phyloP scores from a whole-genome alignment of 2,329 filamentous ascomycete species.

The Aotearoamyces nothofagi region DNA sequence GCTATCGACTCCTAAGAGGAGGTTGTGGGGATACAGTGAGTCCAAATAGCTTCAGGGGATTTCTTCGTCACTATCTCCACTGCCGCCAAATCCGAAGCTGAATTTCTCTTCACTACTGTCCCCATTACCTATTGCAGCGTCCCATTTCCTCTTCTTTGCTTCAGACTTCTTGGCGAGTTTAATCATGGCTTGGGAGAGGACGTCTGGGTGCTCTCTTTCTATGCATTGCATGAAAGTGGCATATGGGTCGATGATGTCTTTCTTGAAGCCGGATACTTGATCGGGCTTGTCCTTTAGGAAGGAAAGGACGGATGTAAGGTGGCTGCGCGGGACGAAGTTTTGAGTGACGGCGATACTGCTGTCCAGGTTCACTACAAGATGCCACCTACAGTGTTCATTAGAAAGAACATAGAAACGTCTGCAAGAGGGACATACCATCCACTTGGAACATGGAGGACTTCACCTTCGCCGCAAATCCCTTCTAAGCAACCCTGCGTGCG shows the following conservation, averaged over 20 bases:
- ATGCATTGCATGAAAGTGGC: constrained; percentile 60
- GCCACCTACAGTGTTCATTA: too few relatives aligned
- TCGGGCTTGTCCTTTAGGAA: constrained; percentile 73
- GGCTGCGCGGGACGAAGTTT: constrained; percentile 71
- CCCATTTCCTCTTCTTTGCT: constrained; percentile 74
- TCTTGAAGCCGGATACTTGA: constrained; percentile 75
- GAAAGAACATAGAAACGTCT: too few relatives aligned
- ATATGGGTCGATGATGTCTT: constrained; percentile 57
- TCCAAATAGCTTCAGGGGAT: constrained; percentile 13
- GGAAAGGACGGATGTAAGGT: constrained; percentile 58
- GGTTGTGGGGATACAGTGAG: too few relatives aligned
- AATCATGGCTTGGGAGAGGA: constrained; percentile 49
- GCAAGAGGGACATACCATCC: too few relatives aligned
- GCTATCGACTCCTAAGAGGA: too few relatives aligned
- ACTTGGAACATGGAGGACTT: constrained; percentile 82
- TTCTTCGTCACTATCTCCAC: constrained; percentile 35
- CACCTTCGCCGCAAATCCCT: constrained; percentile 69
- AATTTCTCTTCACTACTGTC: constrained; percentile 25
- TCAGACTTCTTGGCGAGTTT: constrained; percentile 47
- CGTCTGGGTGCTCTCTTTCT: constrained; percentile 41
- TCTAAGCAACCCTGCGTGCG: constrained; percentile 64
- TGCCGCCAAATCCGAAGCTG: constrained; percentile 43
- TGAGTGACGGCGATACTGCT: constrained; percentile 80
- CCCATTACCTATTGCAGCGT: constrained; percentile 50
- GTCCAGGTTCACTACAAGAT: constrained; percentile 83